phyloP scores from a whole-genome alignment of 371 early-diverging fungal species.

The Entomophthora muscae region DNA sequence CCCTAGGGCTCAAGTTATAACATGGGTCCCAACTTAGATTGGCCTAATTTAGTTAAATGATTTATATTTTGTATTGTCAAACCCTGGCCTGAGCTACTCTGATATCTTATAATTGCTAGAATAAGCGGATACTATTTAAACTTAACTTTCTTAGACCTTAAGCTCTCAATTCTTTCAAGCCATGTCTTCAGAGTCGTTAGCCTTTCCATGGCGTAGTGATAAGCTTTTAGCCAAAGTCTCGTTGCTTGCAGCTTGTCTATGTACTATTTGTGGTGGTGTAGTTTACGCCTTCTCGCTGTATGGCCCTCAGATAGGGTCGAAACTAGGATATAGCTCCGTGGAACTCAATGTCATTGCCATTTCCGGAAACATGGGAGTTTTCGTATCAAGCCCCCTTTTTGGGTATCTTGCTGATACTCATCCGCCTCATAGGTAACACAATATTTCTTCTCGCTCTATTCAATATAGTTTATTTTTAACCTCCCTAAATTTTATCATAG shows the following conservation, averaged over 20 bases:
- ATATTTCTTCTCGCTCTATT: too few species aligned
- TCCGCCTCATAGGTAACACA: not conserved
- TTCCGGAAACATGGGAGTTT: slow-evolving; percentile 11
- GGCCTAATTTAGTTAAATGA: too few species aligned
- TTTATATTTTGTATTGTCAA: too few species aligned
- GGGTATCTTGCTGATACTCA: slow-evolving; percentile 10
- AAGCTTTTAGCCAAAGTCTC: not conserved
- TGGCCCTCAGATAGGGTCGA: slow-evolving; percentile 8
- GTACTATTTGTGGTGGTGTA: slow-evolving; percentile 8
- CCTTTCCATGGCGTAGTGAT: not conserved
- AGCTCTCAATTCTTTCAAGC: too few species aligned
- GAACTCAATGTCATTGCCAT: slow-evolving; percentile 11
- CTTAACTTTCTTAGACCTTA: too few species aligned
- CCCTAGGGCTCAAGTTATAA: too few species aligned
- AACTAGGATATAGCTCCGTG: slow-evolving; percentile 9
- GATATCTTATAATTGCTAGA: too few species aligned
- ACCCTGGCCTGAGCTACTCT: too few species aligned
- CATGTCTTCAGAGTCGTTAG: not conserved
- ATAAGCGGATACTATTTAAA: too few species aligned
- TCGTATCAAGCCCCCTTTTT: slow-evolving; percentile 7
- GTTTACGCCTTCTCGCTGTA: slow-evolving; percentile 12
- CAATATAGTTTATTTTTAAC: too few species aligned
- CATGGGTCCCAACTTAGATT: too few species aligned
- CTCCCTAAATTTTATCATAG: too few species aligned
- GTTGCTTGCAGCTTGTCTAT: slow-evolving; percentile 9